These are phyloP conservation scores for Lentinula detonsa DNA, from an alignment of 768 basidiomycete genomes.

Conservation along the genomic window DNA sequence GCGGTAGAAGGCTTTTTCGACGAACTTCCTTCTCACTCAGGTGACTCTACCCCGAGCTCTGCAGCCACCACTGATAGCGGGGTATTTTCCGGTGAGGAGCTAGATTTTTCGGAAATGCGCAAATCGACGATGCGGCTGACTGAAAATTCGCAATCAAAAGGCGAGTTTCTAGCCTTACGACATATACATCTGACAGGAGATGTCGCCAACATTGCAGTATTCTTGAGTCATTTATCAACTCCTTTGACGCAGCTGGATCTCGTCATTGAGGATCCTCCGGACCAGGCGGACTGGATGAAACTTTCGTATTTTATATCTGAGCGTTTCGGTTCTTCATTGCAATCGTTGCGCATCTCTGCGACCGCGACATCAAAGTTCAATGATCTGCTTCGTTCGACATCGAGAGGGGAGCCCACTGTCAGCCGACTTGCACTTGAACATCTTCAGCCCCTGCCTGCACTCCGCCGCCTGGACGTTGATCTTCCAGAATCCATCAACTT, in stretches of 20 bases:
- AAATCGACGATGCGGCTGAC: constrained; percentile 55
- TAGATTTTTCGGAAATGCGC: constrained; percentile 71
- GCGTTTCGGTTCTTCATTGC: constrained; percentile 52
- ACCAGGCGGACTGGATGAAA: constrained; percentile 70
- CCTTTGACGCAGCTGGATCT: constrained; percentile 67
- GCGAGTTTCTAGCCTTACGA: constrained; percentile 52
- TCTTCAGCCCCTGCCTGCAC: constrained; percentile 44
- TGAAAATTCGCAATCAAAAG: constrained; percentile 49
- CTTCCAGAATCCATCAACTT: constrained; percentile 73
- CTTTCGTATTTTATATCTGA: constrained; percentile 59
- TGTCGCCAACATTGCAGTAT: constrained; percentile 62
- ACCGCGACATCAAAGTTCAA: constrained; percentile 72
- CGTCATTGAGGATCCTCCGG: constrained; percentile 74
- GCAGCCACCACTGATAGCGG: constrained; percentile 67
- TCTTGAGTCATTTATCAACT: constrained; percentile 63
- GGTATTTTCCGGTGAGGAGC: constrained; percentile 71
- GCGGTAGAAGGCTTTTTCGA: constrained; percentile 82
- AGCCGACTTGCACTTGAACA: constrained; percentile 57
- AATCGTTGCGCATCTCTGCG: constrained; percentile 56
- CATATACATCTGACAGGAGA: constrained; percentile 67
- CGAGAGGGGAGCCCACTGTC: constrained; percentile 55
- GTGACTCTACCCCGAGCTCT: constrained; percentile 65
- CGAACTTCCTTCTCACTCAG: constrained; percentile 57
- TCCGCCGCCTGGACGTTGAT: constrained; percentile 68
- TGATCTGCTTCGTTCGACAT: constrained; percentile 74